These are phyloP conservation scores for Telopea speciosissima DNA, from an alignment of 177 flowering plant species.

Conservation along the genomic window DNA sequence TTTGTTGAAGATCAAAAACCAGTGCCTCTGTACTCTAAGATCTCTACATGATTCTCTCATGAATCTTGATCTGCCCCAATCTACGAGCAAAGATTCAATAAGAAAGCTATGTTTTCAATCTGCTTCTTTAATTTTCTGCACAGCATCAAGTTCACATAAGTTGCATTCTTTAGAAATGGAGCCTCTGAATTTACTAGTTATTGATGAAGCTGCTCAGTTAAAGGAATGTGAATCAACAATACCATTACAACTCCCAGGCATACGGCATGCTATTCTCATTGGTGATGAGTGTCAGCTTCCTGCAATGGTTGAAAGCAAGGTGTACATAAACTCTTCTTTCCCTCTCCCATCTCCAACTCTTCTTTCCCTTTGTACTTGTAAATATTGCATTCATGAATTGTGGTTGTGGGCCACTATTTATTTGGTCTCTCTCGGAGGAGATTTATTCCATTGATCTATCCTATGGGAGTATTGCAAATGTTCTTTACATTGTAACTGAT, in stretches of 20 bases:
- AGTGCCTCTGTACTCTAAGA: conserved; percentile 30
- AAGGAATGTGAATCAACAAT: conserved; percentile 55
- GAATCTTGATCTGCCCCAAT: conserved; percentile 31
- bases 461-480: neutral
- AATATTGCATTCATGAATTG: neutral
- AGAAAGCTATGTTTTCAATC: conserved; percentile 32
- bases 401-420: neutral
- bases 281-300: conserved; percentile 59
- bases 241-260: conserved; percentile 40
- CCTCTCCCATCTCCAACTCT: too few relatives aligned
- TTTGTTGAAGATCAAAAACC: conserved; percentile 13
- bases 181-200: conserved; percentile 34
- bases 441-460: neutral
- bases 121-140: conserved; percentile 50
- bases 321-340: conserved; percentile 10
- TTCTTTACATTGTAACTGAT: neutral
- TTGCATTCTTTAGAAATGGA: conserved; percentile 24
- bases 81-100: conserved; percentile 8
- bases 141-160: conserved; percentile 41
- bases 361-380: neutral
- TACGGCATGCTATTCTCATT: conserved; percentile 42
- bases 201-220: conserved; percentile 63
- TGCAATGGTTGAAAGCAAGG: conserved; percentile 47
- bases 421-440: neutral
- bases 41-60: conserved; percentile 26